Evolutionary conservation across 495 filamentous ascomycete genomes (phyloP).

Genomic region (Mycothermus thermophilus): DNA sequence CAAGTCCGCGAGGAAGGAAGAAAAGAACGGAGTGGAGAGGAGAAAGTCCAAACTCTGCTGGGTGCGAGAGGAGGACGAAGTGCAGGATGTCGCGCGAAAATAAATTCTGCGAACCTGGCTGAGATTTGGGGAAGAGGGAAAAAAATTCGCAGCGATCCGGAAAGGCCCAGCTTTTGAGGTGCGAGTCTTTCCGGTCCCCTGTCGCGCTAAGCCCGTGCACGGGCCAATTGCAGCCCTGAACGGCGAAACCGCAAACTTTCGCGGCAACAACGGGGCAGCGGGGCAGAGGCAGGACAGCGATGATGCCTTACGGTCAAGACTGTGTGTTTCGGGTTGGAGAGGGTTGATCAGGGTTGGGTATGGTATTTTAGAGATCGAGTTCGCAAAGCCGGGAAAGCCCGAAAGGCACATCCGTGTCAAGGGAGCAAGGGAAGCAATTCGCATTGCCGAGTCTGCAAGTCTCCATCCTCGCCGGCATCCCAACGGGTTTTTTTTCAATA

Average conservation of each 20-base stretch:
- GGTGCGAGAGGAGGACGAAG: constrained; percentile 21
- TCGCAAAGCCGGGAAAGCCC: constrained; percentile 23
- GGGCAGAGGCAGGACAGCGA: too few relatives aligned
- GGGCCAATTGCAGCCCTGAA: constrained; percentile 9
- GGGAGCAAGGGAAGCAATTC: too few relatives aligned
- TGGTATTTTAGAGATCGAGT: too few relatives aligned
- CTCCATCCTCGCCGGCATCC: too few relatives aligned
- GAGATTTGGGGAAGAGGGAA: constrained; percentile 16
- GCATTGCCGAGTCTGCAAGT: too few relatives aligned
- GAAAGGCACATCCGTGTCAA: too few relatives aligned
- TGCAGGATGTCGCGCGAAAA: constrained; percentile 26
- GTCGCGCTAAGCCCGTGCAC: constrained; percentile 18
- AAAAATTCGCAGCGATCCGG: constrained; percentile 19
- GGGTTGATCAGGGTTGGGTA: too few relatives aligned
- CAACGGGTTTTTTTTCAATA: too few relatives aligned
- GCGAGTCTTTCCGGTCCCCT: constrained; percentile 24
- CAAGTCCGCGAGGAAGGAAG: too few relatives aligned
- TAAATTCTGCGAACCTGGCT: constrained; percentile 33
- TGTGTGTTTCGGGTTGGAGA: too few relatives aligned
- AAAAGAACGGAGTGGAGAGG: constrained; percentile 35
- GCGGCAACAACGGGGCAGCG: constrained; percentile 14
- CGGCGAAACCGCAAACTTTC: too few relatives aligned
- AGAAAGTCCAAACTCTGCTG: constrained; percentile 23
- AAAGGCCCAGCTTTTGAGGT: constrained; percentile 24
- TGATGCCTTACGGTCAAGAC: too few relatives aligned